Base-by-base conservation (phyloP, 2,329 filamentous ascomycete genomes). In the Sporothrix dimorphospora region DNA sequence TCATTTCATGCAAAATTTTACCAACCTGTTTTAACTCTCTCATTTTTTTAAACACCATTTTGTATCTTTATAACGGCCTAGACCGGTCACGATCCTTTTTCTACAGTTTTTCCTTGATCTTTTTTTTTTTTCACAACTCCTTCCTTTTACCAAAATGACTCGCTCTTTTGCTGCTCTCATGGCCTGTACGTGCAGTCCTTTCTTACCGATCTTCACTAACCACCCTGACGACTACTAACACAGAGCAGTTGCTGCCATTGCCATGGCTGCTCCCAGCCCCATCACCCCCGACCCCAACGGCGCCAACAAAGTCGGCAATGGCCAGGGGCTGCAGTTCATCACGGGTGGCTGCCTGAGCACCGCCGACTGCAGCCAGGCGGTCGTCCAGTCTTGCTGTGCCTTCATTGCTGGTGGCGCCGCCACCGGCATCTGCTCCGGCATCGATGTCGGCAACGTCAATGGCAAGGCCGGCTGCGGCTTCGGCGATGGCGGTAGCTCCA, bases 251-350 rank as follows among this genome's bases (percentile, higher is more conserved):
- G 71, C 74, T 21, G 47, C 71, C 68, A 45, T 63, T 16, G 73
- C 68, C 38, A 42, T 73, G 59, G 75, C 75, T 7, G 57, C 61
- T 27, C 74, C 75, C 21, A 74, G 45, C 49, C 77, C 75, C 12
- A 72, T 78, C 72, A 72, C 71, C 30, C 73, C 75, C 5, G 76
- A 76, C 21, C 73, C 75, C 12, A 72, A 74, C 42, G 76, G 76
- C 12, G 73, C 70, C 49, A 67, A 75, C 61, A 77, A 77, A 69
- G 70, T 79, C 59, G 77, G 78, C 73, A 77, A 76, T 69, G 78
- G 75, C 67, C 27, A 71, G 11, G 78, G 77, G 24, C 68, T 45
- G 2, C 78, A 79, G 73, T 79, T 79, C 74, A 79, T 79, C 74
- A 77, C 77, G 5, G 78, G 78, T 67, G 76, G 72, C 70, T 79